A percentile compares a stretch with the other conserved stretches of the same genome.
Conservation (phyloP, 2,329 filamentous ascomycete species). For the Venturia carpophila region DNA sequence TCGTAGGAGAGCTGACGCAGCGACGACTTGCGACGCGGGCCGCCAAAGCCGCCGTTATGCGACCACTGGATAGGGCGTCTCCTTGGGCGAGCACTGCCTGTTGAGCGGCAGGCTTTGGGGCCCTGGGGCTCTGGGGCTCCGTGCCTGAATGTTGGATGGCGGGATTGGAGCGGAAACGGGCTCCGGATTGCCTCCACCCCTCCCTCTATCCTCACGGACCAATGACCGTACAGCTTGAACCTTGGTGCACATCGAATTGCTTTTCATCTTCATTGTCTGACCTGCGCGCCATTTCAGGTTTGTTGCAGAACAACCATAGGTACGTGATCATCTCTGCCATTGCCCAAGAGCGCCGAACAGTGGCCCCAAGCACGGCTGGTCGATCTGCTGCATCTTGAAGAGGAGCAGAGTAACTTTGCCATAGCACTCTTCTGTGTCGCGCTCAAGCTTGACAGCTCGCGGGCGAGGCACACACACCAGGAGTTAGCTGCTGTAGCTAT, state of each 20-base stretch:
- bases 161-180: background rate
- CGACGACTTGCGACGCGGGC: background rate
- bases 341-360: background rate
- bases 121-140: background rate
- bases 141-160: background rate
- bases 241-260: background rate
- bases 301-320: background rate
- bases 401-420: background rate
- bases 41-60: background rate
- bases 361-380: background rate
- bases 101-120: background rate
- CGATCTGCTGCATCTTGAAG: background rate
- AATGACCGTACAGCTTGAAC: background rate
- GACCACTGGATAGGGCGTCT: background rate
- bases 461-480: background rate
- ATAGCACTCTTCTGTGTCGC: background rate
- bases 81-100: background rate
- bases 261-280: background rate
- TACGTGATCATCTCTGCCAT: background rate
- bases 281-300: background rate
- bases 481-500: background rate
- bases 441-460: background rate
- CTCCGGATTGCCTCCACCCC: background rate
- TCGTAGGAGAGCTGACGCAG: conserved; percentile 6
- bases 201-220: background rate